These are phyloP conservation scores for Alternaria incomplexa DNA, from an alignment of 2,329 filamentous ascomycete species.

Conservation along the genomic window DNA sequence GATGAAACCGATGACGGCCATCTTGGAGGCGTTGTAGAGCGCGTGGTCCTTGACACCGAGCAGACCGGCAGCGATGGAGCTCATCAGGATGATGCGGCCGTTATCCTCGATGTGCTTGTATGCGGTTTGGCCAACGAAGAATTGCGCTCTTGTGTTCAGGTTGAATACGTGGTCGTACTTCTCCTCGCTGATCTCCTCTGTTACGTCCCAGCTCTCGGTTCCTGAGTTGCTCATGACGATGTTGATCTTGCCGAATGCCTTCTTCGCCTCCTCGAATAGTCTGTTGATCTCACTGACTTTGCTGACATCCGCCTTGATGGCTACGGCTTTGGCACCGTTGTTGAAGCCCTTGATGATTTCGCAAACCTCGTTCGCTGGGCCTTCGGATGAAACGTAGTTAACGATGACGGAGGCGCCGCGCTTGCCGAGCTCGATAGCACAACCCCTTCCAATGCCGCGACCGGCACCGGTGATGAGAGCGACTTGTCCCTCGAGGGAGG, in stretches of 20 bases:
- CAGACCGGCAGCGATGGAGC: constrained; percentile 71
- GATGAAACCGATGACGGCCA: constrained; percentile 74
- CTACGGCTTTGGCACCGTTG: constrained; percentile 60
- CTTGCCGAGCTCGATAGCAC: constrained; percentile 70
- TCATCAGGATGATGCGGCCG: constrained; percentile 77
- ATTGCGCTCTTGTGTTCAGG: constrained; percentile 73
- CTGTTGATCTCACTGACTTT: constrained; percentile 64
- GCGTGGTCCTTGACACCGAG: constrained; percentile 73
- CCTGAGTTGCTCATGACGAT: constrained; percentile 62
- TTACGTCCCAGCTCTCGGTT: constrained; percentile 71
- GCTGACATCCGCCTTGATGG: constrained; percentile 65
- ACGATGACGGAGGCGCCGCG: constrained; percentile 70
- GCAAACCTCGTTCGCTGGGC: constrained; percentile 57
- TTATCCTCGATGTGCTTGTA: constrained; percentile 73
- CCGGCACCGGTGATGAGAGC: constrained; percentile 68
- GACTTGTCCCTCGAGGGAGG: constrained; percentile 60
- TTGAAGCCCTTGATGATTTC: constrained; percentile 54
- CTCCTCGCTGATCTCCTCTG: constrained; percentile 71
- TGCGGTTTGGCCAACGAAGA: constrained; percentile 78
- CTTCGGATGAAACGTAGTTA: constrained; percentile 66
- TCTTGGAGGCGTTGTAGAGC: constrained; percentile 74
- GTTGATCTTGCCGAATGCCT: constrained; percentile 52
- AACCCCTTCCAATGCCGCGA: constrained; percentile 70
- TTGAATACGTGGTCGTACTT: constrained; percentile 75
- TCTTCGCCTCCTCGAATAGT: constrained; percentile 56